Percentiles rank a stretch among this genome's conserved stretches.
Conservation (phyloP, 2,329 filamentous ascomycete genomes). For the Phoma sp. region DNA sequence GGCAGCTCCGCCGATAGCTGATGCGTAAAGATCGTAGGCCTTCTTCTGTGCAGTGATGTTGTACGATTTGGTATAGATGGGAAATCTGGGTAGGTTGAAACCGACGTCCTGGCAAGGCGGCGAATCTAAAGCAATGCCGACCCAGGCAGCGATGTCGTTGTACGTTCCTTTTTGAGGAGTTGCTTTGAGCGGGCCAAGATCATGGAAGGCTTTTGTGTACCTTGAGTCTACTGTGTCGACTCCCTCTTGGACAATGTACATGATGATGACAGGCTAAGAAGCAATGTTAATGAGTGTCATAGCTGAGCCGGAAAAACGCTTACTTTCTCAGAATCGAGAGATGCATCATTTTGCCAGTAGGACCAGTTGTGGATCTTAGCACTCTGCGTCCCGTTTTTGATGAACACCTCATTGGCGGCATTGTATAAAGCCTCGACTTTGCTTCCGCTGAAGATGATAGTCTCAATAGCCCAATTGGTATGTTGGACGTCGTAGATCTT, state of each 20-base stretch:
- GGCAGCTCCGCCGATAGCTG: slow-evolving; percentile 37
- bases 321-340: slow-evolving; percentile 23
- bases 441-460: slow-evolving; percentile 46
- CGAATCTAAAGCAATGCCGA: slow-evolving; percentile 28
- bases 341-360: slow-evolving; percentile 30
- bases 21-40: slow-evolving; percentile 49
- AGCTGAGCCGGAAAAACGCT: background rate
- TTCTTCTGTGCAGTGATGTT: slow-evolving; percentile 45
- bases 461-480: slow-evolving; percentile 31
- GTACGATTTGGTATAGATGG: slow-evolving; percentile 34
- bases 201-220: slow-evolving; percentile 31
- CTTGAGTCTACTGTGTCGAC: slow-evolving; percentile 23
- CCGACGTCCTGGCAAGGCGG: slow-evolving; percentile 36
- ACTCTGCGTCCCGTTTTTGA: slow-evolving; percentile 53
- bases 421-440: slow-evolving; percentile 58
- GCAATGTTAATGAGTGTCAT: background rate
- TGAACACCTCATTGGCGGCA: slow-evolving; percentile 54
- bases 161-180: slow-evolving; percentile 27
- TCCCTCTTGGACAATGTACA: slow-evolving; percentile 36
- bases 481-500: slow-evolving; percentile 51
- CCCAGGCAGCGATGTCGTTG: slow-evolving; percentile 30
- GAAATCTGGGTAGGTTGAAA: slow-evolving; percentile 33
- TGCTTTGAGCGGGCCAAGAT: slow-evolving; percentile 20
- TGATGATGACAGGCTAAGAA: slow-evolving; percentile 23
- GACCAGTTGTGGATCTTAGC: slow-evolving; percentile 41